These are phyloP conservation scores for Brasilioporus rufonigricans DNA, from an alignment of 768 basidiomycete genomes.

Conservation along the genomic window DNA sequence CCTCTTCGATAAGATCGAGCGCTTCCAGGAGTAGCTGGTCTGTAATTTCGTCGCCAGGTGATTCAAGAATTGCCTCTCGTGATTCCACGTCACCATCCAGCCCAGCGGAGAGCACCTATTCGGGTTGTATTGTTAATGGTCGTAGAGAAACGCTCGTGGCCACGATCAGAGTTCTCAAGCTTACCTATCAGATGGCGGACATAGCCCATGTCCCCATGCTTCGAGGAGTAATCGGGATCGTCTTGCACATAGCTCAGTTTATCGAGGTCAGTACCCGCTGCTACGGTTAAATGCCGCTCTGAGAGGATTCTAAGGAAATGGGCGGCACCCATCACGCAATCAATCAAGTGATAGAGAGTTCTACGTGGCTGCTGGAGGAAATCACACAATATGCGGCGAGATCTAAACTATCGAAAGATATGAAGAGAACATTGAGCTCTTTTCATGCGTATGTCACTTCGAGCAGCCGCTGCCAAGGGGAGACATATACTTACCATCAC, in stretches of 20 bases:
- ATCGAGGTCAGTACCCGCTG: constrained; percentile 7
- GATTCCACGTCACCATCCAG: too few species aligned
- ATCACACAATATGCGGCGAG: background rate
- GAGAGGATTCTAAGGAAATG: too few species aligned
- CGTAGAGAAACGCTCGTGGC: background rate
- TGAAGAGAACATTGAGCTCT: background rate
- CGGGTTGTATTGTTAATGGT: background rate
- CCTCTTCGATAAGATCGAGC: too few species aligned
- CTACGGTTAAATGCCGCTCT: too few species aligned
- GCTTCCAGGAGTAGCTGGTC: too few species aligned
- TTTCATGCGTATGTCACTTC: constrained; percentile 5
- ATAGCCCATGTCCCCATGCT: constrained; percentile 1
- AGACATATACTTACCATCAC: background rate
- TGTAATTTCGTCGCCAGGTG: too few species aligned
- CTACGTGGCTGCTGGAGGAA: too few species aligned
- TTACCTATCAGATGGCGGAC: constrained; percentile 7
- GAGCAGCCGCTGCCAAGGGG: too few species aligned
- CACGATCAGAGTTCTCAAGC: constrained; percentile 7
- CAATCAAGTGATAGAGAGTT: too few species aligned
- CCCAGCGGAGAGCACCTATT: too few species aligned
- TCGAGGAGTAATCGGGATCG: constrained; percentile 7
- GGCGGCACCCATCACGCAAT: too few species aligned
- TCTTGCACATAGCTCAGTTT: constrained; percentile 3
- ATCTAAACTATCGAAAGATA: background rate
- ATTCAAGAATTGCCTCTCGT: too few species aligned